Evolutionary conservation across 2,329 filamentous ascomycete genomes (phyloP).

Genomic region (Plectosphaerella sp.): DNA sequence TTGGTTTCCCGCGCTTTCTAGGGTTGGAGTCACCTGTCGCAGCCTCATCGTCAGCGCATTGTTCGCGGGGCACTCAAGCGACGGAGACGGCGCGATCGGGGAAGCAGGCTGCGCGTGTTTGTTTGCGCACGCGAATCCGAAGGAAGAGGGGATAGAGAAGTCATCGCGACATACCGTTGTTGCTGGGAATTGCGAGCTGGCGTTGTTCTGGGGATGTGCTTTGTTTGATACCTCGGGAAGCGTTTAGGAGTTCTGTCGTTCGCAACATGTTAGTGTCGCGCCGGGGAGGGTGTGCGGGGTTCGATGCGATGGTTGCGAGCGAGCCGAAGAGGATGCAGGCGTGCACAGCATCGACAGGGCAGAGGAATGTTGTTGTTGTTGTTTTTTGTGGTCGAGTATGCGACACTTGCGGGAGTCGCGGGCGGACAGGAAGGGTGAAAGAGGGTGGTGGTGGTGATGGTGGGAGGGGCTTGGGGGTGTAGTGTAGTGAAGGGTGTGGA

Average conservation of each 20-base stretch:
- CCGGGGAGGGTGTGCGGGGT: background rate
- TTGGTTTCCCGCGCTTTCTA: constrained; percentile 57
- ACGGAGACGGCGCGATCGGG: constrained; percentile 6
- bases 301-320: background rate
- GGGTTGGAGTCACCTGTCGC: constrained; percentile 41
- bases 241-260: constrained; percentile 42
- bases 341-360: background rate
- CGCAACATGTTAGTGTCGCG: constrained; percentile 24
- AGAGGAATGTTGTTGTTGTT: background rate
- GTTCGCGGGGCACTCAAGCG: constrained; percentile 22
- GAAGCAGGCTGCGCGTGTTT: constrained; percentile 22
- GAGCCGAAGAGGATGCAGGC: background rate
- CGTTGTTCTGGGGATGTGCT: constrained; percentile 70
- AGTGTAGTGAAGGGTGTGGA: background rate
- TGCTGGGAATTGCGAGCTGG: constrained; percentile 56
- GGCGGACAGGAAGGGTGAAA: constrained; percentile 4
- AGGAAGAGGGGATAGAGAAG: constrained; percentile 18
- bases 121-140: constrained; percentile 5
- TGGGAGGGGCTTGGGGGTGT: constrained; percentile 3
- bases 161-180: constrained; percentile 64
- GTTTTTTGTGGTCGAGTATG: constrained; percentile 1
- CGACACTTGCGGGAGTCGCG: constrained; percentile 1
- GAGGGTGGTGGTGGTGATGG: constrained; percentile 5
- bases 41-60: constrained; percentile 22
- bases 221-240: constrained; percentile 70